Conservation (phyloP, 257 asterid species). For the Schizonepeta tenuifolia region DNA sequence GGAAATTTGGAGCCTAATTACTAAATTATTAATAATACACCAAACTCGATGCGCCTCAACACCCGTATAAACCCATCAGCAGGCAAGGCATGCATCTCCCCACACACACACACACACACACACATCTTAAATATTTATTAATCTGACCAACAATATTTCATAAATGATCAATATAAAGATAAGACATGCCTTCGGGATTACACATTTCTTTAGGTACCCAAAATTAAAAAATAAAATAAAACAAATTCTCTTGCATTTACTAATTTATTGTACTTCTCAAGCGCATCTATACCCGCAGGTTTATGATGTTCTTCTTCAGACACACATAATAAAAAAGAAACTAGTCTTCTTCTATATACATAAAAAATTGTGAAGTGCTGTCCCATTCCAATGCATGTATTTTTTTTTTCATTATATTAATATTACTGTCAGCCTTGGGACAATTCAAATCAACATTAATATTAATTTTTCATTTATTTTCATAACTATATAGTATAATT, state of each 20-base stretch:
- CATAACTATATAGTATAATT: background rate
- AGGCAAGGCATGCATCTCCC: conserved; percentile 44
- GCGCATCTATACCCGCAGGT: conserved; percentile 43
- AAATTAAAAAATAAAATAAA: background rate
- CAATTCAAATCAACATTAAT: conserved; percentile 24
- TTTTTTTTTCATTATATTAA: background rate
- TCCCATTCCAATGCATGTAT: conserved; percentile 38
- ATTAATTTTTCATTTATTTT: background rate
- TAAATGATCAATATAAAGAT: conserved; percentile 19
- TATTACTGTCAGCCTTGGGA: conserved; percentile 23
- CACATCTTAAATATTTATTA: background rate
- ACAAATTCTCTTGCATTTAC: background rate
- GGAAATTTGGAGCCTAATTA: conserved; percentile 28
- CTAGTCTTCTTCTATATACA: background rate
- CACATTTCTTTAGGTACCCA: conserved; percentile 25
- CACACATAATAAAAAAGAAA: background rate
- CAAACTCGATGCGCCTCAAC: conserved; percentile 33
- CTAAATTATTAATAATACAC: conserved; percentile 26
- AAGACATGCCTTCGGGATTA: conserved; percentile 55
- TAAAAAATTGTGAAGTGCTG: background rate
- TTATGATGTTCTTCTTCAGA: conserved; percentile 44
- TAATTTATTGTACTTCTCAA: conserved; percentile 8
- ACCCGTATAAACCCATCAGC: background rate
- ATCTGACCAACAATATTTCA: background rate
- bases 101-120: background rate